These are phyloP conservation scores for Pezicula radicicola DNA, from an alignment of 2,329 filamentous ascomycete species.

Conservation along the genomic window DNA sequence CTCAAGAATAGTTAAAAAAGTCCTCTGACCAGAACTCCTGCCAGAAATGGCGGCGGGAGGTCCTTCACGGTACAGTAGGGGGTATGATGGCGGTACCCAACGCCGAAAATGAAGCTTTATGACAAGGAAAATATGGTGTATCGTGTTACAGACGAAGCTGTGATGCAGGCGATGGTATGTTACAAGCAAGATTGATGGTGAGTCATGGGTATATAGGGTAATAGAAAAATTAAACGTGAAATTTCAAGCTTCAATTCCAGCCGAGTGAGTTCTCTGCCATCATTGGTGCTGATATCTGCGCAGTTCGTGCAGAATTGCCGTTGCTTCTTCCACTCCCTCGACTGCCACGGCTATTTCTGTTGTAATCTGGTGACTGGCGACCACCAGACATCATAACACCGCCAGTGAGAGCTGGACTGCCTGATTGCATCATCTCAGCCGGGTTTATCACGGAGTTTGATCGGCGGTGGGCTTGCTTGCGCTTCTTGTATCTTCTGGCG, in stretches of 20 bases:
- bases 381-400: slow-evolving; percentile 40
- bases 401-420: slow-evolving; percentile 44
- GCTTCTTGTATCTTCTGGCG: slow-evolving; percentile 67
- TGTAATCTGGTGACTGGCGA: slow-evolving; percentile 30
- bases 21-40: slow-evolving; percentile 23
- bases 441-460: slow-evolving; percentile 55
- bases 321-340: slow-evolving; percentile 48
- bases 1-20: slow-evolving; percentile 16
- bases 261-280: slow-evolving; percentile 76
- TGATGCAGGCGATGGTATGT: slow-evolving; percentile 13
- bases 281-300: slow-evolving; percentile 70
- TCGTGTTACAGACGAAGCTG: slow-evolving; percentile 16
- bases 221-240: slow-evolving; percentile 14
- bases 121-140: slow-evolving; percentile 23
- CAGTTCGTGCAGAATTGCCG: slow-evolving; percentile 49
- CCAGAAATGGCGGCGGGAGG: slow-evolving; percentile 21
- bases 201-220: slow-evolving; percentile 18
- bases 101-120: slow-evolving; percentile 22
- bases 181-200: slow-evolving; percentile 19
- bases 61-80: slow-evolving; percentile 23
- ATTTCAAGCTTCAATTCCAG: slow-evolving; percentile 57
- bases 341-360: slow-evolving; percentile 45
- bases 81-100: slow-evolving; percentile 25
- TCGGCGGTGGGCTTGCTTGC: slow-evolving; percentile 58
- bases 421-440: slow-evolving; percentile 44